Conservation (phyloP, 2,329 filamentous ascomycete genomes). For the Alternaria viburni region DNA sequence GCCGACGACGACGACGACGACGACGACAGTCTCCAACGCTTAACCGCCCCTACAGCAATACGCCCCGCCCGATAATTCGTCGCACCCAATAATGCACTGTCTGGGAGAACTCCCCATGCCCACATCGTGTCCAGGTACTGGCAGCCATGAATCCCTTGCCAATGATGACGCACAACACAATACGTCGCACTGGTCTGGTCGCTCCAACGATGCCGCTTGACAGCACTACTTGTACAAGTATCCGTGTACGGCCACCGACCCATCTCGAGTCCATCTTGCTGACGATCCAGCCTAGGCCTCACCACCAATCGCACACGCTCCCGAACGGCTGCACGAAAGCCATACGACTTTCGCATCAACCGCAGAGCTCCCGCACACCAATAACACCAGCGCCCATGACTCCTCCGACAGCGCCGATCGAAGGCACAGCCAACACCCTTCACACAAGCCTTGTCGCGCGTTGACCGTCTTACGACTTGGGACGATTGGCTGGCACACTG, state of each 20-base stretch:
- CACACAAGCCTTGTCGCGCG: background rate
- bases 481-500: background rate
- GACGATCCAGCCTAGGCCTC: conserved; percentile 45
- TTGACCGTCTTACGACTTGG: background rate
- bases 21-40: too few species aligned
- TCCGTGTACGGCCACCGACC: conserved; percentile 36
- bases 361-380: background rate
- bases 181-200: background rate
- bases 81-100: too few species aligned
- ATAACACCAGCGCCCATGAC: background rate
- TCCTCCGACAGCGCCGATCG: background rate
- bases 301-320: conserved; percentile 71
- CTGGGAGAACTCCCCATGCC: too few species aligned
- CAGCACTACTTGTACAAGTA: conserved; percentile 53
- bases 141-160: background rate
- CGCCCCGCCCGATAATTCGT: too few species aligned
- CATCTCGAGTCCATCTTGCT: background rate
- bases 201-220: conserved; percentile 34
- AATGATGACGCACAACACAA: background rate
- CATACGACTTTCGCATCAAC: background rate
- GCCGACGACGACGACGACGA: too few species aligned
- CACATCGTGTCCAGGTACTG: too few species aligned
- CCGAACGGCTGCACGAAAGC: conserved; percentile 50
- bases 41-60: too few species aligned
- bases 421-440: background rate